A percentile compares a stretch with the other conserved stretches of the same genome.
Evolutionary conservation across 352 stramenopile genomes (phyloP).

Genomic region (Phytophthora hibernalis): DNA sequence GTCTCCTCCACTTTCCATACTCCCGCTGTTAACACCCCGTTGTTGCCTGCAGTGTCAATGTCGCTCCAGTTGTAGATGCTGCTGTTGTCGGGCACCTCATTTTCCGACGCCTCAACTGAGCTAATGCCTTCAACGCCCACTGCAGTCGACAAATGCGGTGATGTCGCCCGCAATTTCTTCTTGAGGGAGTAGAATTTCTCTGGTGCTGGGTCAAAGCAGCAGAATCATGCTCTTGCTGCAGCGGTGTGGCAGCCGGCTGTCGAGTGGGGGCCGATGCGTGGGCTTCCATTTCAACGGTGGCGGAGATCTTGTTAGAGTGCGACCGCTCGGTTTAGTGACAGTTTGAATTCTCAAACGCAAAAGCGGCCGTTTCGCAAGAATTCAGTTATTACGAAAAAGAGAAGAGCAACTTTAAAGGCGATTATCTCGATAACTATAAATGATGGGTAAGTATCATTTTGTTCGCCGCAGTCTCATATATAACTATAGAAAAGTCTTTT

Average conservation of each 20-base stretch:
- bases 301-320: too few species aligned
- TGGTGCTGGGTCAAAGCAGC: too few species aligned
- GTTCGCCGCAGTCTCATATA: neutral
- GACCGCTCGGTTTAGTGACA: neutral
- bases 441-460: neutral
- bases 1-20: neutral
- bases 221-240: too few species aligned
- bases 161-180: too few species aligned
- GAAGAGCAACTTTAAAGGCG: constrained; percentile 4
- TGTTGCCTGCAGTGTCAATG: neutral
- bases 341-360: neutral
- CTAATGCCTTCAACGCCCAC: too few species aligned
- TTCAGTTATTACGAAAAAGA: constrained; percentile 11
- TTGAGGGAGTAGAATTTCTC: too few species aligned
- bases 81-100: constrained; percentile 4
- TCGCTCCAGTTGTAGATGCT: constrained; percentile 2
- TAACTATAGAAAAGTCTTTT: too few species aligned
- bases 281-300: neutral
- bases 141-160: too few species aligned
- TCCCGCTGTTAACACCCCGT: neutral
- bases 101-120: neutral
- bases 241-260: too few species aligned
- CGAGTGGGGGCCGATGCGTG: neutral
- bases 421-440: constrained; percentile 20
- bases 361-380: constrained; percentile 10